phyloP scores from a whole-genome alignment of 108 stramenopile genomes.

The Conticribra guillardii region DNA sequence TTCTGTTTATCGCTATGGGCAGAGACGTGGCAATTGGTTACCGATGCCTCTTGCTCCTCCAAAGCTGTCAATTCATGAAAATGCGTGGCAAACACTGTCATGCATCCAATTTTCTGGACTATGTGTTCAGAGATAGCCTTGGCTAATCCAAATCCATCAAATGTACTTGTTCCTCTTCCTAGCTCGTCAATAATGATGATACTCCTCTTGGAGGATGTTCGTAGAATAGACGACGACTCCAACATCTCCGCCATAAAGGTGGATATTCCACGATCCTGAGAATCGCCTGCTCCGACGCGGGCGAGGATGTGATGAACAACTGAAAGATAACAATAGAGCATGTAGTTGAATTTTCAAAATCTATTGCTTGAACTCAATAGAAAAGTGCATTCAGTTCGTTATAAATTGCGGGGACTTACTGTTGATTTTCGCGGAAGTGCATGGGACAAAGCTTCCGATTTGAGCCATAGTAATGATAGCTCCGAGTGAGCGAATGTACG shows the following conservation, averaged over 20 bases:
- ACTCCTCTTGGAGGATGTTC: constrained; percentile 84
- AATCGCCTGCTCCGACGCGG: constrained; percentile 96
- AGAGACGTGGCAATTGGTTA: constrained; percentile 93
- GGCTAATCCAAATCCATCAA: constrained; percentile 97
- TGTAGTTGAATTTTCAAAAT: no score
- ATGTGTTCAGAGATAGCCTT: constrained; percentile 96
- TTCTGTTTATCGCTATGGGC: constrained; percentile 68
- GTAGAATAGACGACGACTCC: constrained; percentile 92
- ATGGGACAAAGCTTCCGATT: constrained; percentile 91
- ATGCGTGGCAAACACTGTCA: constrained; percentile 97
- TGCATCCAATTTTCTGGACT: constrained; percentile 73
- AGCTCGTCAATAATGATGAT: constrained; percentile 99
- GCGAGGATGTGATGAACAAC: constrained; percentile 91
- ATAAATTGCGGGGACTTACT: no score
- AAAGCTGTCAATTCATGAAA: constrained; percentile 97
- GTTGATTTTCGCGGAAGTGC: constrained; percentile 83
- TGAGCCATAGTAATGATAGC: constrained; percentile 96
- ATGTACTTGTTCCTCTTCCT: constrained; percentile 96
- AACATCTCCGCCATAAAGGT: constrained; percentile 99
- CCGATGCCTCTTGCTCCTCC: constrained; percentile 54
- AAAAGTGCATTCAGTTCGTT: no score
- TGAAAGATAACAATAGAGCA: background rate
- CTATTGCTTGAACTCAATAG: no score
- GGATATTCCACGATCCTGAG: constrained; percentile 92
- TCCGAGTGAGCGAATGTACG: constrained; percentile 96